A percentile compares a stretch with the other conserved stretches of the same genome.
Conservation (phyloP, 805 yeast genomes). For the Kuraishia molischiana region DNA sequence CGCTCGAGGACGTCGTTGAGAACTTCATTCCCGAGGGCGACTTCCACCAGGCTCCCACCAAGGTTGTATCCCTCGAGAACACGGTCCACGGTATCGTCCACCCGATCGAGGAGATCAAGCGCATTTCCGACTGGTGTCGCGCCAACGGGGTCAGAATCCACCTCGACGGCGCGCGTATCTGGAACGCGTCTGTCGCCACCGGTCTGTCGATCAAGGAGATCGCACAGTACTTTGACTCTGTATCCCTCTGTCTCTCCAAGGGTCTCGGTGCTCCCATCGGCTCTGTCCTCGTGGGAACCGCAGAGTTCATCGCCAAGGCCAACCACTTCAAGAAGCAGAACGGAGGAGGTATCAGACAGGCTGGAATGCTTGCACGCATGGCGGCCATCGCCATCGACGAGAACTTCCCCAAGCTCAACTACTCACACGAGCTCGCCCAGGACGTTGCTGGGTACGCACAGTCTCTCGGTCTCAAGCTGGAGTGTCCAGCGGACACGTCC, state of each 20-base stretch:
- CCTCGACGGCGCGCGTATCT: constrained; percentile 88
- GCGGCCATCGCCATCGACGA: constrained; percentile 69
- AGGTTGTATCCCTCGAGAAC: constrained; percentile 76
- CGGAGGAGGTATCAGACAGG: constrained; percentile 91
- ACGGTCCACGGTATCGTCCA: constrained; percentile 75
- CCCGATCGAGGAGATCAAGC: constrained; percentile 70
- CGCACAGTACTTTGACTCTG: constrained; percentile 73
- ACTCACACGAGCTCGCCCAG: constrained; percentile 40
- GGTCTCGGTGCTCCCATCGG: constrained; percentile 94
- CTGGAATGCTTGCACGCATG: constrained; percentile 75
- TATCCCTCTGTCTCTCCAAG: constrained; percentile 85
- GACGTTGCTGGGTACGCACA: constrained; percentile 43
- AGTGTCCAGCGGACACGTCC: constrained; percentile 72
- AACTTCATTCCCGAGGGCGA: constrained; percentile 66
- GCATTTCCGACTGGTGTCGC: constrained; percentile 63
- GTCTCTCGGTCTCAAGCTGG: constrained; percentile 43
- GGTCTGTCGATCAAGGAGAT: constrained; percentile 64
- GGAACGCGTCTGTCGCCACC: constrained; percentile 79
- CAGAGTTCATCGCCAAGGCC: constrained; percentile 52
- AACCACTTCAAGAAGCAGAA: constrained; percentile 84
- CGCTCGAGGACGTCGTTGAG: constrained; percentile 66
- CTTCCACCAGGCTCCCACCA: constrained; percentile 84
- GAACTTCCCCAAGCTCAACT: constrained; percentile 47
- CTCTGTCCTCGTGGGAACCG: constrained; percentile 70
- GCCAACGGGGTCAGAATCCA: constrained; percentile 54